Evolutionary conservation across 495 filamentous ascomycete species (phyloP), one percentile per base, ranked within the genome.

Genomic region (Penicilliopsis zonata): DNA sequence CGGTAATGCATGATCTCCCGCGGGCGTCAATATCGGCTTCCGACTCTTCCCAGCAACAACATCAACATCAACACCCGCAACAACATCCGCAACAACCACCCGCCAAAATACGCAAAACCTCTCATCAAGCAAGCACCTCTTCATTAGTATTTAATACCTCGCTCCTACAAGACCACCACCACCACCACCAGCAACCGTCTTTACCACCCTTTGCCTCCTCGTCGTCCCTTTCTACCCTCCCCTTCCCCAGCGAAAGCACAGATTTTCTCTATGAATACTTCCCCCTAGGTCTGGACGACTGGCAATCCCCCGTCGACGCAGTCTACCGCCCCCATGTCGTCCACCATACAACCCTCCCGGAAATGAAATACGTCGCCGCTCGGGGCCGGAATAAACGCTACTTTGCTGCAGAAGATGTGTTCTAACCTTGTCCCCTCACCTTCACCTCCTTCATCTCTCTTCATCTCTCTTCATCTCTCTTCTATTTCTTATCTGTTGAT

Each of bases 281-380:
- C 38, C 86, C 86, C 4, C 64, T 94, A 14, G 84, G 80, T 13
- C 53, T 88, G 40, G 83, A 93, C 54, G 86, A 94, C 40, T 93
- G 85, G 85, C 84, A 86, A 65, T 80, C 80, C 2, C 86, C 86
- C 3, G 86, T 93, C 8, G 86, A 94, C 52, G 85, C 86, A 5
- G 78, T 94, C 23, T 94, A 94, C 41, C 65, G 86, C n/a, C 86
- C 86, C 6, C 86, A 94, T 52, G 82, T 90, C 5, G 86, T 92
- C 2, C 86, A 94, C 55, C 86, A 94, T 48, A 86, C 79, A 20
- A 78, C 78, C 26, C 63, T 85, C 31, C 81, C 81, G 3, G 82
- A 88, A 44, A 69, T 79, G 43, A 86, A 85, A 44, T 78, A 78
- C 9, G 65, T 76, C 29, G 74, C 75, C 37, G 67, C 71, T 3